These are phyloP conservation scores for Diaporthe ilicicola DNA, from an alignment of 2,329 filamentous ascomycete genomes.

Conservation along the genomic window DNA sequence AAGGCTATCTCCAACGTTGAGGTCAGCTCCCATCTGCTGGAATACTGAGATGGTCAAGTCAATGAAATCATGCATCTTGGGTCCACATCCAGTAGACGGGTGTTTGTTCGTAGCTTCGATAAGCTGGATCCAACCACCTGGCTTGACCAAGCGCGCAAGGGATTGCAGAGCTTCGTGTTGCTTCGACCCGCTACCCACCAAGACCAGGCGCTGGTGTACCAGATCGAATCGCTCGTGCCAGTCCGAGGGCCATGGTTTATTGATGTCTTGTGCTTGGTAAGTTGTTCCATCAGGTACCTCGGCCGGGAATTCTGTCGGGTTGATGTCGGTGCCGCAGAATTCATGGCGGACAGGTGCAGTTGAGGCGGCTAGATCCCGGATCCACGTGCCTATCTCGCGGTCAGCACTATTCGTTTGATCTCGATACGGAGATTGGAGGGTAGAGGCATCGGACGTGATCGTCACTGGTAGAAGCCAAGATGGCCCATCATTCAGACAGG, in stretches of 20 bases:
- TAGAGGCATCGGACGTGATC: not conserved
- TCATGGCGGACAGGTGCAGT: not conserved
- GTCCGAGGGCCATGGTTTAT: not conserved
- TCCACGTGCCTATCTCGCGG: not conserved
- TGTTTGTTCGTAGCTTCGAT: not conserved
- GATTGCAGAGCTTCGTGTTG: not conserved
- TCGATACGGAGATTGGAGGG: not conserved
- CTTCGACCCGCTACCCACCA: not conserved
- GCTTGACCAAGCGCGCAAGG: not conserved
- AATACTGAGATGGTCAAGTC: not conserved
- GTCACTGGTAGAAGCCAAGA: not conserved
- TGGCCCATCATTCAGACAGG: not conserved
- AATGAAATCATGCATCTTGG: not conserved
- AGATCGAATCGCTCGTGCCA: not conserved
- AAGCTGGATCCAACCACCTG: slow-evolving; percentile 12
- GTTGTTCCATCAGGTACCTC: not conserved
- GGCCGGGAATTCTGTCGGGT: not conserved
- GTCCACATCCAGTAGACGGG: not conserved
- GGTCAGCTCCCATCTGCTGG: not conserved
- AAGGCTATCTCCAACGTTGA: not conserved
- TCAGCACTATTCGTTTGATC: not conserved
- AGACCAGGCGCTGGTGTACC: not conserved
- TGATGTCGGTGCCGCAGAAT: slow-evolving; percentile 8
- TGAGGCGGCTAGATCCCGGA: not conserved
- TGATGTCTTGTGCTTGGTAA: not conserved